Evolutionary conservation across 2,329 filamentous ascomycete genomes (phyloP), one percentile per base, ranked within the genome.

Genomic region (Pyrenophora seminiperda): DNA sequence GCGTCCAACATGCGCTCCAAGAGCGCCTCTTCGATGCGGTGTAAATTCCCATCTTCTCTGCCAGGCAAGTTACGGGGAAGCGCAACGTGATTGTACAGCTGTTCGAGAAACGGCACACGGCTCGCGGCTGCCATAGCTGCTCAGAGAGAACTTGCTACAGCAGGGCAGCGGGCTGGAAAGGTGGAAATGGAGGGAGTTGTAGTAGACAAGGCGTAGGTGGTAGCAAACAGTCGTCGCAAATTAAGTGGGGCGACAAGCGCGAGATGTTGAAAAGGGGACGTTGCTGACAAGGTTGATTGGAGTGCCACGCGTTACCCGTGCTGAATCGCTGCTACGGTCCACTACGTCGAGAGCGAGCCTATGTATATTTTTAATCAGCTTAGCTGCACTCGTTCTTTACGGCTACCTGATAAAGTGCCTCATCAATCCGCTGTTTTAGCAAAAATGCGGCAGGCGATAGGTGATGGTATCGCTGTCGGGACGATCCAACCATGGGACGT

Each of bases 51-150:
- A 20, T 76, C 73, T 19, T 68, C 65, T 18, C 49, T 56, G 3
- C 69, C 70, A 5, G 76, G 75, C 2, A 77, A 62, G 7, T 72
- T 53, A 7, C 73, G 71, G 2, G 75, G 75, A 1, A 77, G 57
- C 1, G 67, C 67, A 13, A 75, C 50, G 33, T 77, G 75, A 27
- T 73, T 63, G 50, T 73, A 66, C 11, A 71, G 45, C 36, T 66
- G 63, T 15, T 62, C 53, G 3, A 67, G 44, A 29, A 67, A 60
- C 13, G 45, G 36, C 7, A 46, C 7, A 2, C 42, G 47, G 15
- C 20, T 19, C 11, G 42, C 20, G 34, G 54, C 32, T 45, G 55
- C 58, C 65, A 67, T 70, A 38, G 47, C 49, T 29, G n/a, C 24
- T 38, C 17, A 24, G 37, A 7, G 14, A n/a, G 14, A 10, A 43